Base-by-base conservation (phyloP, 352 stramenopile genomes). In the Halophytophthora polymorphica region DNA sequence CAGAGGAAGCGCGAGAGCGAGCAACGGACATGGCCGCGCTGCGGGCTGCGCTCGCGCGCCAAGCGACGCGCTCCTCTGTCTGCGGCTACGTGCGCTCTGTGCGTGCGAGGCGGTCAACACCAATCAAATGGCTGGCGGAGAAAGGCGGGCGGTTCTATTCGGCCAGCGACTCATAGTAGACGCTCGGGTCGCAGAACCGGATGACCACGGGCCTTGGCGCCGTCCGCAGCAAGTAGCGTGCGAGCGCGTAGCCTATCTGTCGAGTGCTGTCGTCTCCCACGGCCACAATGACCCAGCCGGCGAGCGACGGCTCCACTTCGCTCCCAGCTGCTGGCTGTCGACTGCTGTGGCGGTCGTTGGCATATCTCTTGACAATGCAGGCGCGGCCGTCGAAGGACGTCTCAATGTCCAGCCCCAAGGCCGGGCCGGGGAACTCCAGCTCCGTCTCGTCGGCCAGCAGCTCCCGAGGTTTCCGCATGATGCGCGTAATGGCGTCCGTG, bases 131-230 rank as follows among this genome's bases (percentile, higher is more conserved):
- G 25, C 25, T 31, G 25, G 25, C 25, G 4, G 25, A 31, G 25
- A 31, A 31, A 31, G 25, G 4, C 25, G 25, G 4, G 25, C 25
- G 8, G 25, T 31, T 10, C 8, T 31, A 8, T 31, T 46, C 70
- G 40, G 56, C 65, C 39, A 83, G 47, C 31, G 77, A 86, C 46
- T 65, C 77, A 70, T 86, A 92, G 64, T 86, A 92, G 48, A 83
- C 61, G 52, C 77, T 88, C 31, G 82, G 77, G 44, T 90, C 82
- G 57, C 78, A 86, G 61, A 90, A 86, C 56, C 78, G 76, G 40
- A 92, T 75, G 37, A 71, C 67, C 25, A 92, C 66, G 19, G 82
- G 82, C 15, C 82, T 64, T 15, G 64, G 42, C 1, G 78, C 70
- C 7, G 82, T 89, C 71, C 83, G 78, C 39, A 92, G 71, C 50